Percentiles rank a stretch among this genome's conserved stretches.
Evolutionary conservation across 345 rosid genomes (phyloP).

Genomic region (Clarkia xantiana): DNA sequence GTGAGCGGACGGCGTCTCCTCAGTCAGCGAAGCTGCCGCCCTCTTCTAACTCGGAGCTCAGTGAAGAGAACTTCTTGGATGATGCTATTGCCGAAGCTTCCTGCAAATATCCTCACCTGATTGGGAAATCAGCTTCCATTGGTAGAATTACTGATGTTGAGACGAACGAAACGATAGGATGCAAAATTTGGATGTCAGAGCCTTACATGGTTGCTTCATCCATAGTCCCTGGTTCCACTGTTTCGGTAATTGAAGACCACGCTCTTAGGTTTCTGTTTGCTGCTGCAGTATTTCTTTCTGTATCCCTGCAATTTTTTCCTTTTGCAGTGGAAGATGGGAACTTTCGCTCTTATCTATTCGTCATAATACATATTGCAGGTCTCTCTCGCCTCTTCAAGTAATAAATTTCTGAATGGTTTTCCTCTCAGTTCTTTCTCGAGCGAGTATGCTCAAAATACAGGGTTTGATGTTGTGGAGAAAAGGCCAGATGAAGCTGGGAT

Average conservation of each 20-base stretch:
- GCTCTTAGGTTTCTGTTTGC: background rate
- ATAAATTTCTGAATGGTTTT: slow-evolving; percentile 18
- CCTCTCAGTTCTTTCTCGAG: slow-evolving; percentile 38
- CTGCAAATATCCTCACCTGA: slow-evolving; percentile 27
- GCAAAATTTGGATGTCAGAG: slow-evolving; percentile 75
- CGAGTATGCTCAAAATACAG: slow-evolving; percentile 24
- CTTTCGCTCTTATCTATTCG: slow-evolving; percentile 4
- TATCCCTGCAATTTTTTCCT: background rate
- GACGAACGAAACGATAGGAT: slow-evolving; percentile 26
- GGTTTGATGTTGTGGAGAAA: slow-evolving; percentile 18
- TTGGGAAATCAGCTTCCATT: slow-evolving; percentile 40
- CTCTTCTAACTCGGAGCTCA: slow-evolving; percentile 18
- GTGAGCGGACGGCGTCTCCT: slow-evolving; percentile 37
- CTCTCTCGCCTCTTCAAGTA: slow-evolving; percentile 41
- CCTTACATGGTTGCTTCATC: slow-evolving; percentile 56
- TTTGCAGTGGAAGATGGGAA: background rate
- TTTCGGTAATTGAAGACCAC: slow-evolving; percentile 34
- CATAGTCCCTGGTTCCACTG: slow-evolving; percentile 51
- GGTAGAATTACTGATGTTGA: slow-evolving; percentile 37
- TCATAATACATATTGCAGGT: slow-evolving; percentile 31
- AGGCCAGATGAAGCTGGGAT: slow-evolving; percentile 30
- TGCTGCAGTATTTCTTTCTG: background rate
- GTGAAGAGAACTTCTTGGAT: slow-evolving; percentile 16
- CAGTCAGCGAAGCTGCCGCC: slow-evolving; percentile 21
- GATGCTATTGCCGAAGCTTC: slow-evolving; percentile 46